phyloP scores from a whole-genome alignment of 73 alveolate genomes.

The Durusdinium trenchii region DNA sequence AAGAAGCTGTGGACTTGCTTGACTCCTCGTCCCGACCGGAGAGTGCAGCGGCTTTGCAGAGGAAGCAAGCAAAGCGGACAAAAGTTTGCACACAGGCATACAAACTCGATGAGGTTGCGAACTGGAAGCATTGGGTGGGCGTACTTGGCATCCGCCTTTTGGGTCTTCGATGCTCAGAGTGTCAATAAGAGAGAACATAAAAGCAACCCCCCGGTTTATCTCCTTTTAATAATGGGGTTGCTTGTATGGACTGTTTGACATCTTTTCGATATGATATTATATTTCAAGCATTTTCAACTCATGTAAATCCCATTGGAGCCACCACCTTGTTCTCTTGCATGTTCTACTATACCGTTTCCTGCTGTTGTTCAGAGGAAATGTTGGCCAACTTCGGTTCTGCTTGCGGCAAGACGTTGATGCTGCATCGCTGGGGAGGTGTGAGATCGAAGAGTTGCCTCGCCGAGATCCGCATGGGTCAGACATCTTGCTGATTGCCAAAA shows the following conservation, averaged over 20 bases:
- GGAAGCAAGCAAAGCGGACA: not conserved
- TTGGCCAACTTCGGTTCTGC: not conserved
- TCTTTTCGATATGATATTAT: too few relatives aligned
- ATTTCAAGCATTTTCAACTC: too few relatives aligned
- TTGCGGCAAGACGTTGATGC: not conserved
- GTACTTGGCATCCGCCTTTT: not conserved
- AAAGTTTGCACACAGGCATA: not conserved
- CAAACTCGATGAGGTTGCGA: not conserved
- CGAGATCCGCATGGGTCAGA: not conserved
- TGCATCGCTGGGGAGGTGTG: not conserved
- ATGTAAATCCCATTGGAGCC: too few relatives aligned
- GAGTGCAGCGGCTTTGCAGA: not conserved
- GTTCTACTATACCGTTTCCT: too few relatives aligned
- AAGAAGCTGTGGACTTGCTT: not conserved
- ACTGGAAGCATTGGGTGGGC: not conserved
- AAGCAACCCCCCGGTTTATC: too few relatives aligned
- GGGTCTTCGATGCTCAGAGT: constrained; percentile 15
- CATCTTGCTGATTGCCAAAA: not conserved
- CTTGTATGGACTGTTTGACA: too few relatives aligned
- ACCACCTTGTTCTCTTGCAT: too few relatives aligned
- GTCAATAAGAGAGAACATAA: too few relatives aligned
- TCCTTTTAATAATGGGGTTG: too few relatives aligned
- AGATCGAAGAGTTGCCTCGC: not conserved
- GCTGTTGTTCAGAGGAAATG: too few relatives aligned
- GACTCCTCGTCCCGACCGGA: not conserved